Percentiles rank a stretch among this genome's conserved stretches.
phyloP scores from a whole-genome alignment of 495 filamentous ascomycete species.

The Penicillium herquei region DNA sequence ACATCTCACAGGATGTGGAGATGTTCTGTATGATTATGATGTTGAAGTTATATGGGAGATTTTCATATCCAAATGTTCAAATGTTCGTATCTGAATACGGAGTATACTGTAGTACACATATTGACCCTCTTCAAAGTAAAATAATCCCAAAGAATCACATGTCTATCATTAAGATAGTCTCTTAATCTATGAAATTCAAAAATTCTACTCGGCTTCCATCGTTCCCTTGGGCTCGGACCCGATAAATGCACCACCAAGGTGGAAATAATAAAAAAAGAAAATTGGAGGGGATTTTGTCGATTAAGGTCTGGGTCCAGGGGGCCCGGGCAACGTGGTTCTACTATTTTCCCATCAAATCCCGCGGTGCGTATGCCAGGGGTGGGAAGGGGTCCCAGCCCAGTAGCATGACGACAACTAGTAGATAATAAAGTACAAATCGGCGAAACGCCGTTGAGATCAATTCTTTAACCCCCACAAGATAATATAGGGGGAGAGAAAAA shows the following conservation, averaged over 20 bases:
- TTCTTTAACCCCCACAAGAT: background rate
- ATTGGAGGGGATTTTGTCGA: conserved; percentile 1
- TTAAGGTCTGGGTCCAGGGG: conserved; percentile 15
- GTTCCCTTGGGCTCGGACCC: conserved; percentile 4
- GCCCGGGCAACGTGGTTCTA: conserved; percentile 27
- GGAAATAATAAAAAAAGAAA: conserved; percentile 2
- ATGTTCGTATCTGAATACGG: no score
- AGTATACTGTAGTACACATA: no score
- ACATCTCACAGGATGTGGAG: background rate
- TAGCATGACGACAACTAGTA: conserved; percentile 4
- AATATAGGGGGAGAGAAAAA: background rate
- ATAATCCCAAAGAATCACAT: background rate
- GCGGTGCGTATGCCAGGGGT: conserved; percentile 13
- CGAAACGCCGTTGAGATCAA: background rate
- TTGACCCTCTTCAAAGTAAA: no score
- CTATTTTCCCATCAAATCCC: conserved; percentile 13
- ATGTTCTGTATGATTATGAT: background rate
- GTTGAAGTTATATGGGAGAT: background rate
- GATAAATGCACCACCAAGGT: background rate
- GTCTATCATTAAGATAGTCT: background rate
- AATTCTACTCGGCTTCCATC: background rate
- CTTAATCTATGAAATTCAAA: background rate
- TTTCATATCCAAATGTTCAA: no score
- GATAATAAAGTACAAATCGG: background rate
- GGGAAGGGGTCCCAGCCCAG: conserved; percentile 15